phyloP scores from a whole-genome alignment of 106 monocot genomes.

The Triglochin maritima region DNA sequence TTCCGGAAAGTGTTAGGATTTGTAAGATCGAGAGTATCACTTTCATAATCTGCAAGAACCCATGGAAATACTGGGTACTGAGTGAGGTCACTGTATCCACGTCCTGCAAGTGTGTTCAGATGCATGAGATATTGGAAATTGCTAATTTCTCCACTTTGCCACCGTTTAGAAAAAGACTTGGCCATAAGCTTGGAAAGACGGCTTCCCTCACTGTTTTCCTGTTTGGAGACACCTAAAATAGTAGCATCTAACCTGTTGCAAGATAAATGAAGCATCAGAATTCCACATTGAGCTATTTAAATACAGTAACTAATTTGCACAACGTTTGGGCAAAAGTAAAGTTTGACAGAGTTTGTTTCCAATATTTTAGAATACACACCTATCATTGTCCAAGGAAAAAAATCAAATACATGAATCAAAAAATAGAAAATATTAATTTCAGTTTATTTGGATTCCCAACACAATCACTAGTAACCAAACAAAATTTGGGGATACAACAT shows the following conservation, averaged over 20 bases:
- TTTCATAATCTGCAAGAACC: slow-evolving; percentile 97
- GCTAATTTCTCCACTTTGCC: slow-evolving; percentile 99
- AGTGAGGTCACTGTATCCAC: slow-evolving; percentile 97
- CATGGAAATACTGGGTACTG: slow-evolving; percentile 99
- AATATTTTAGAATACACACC: no score
- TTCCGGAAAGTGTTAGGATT: slow-evolving; percentile 73
- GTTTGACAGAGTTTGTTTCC: no score
- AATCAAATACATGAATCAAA: no score
- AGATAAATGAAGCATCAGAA: no score
- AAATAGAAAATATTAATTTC: no score
- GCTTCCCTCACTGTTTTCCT: slow-evolving; percentile 75
- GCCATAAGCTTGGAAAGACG: slow-evolving; percentile 81
- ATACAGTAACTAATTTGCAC: no score
- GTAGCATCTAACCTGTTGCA: slow-evolving; percentile 77
- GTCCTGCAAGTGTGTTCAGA: slow-evolving; percentile 96
- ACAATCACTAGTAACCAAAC: no score
- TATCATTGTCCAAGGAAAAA: no score
- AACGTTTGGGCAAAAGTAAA: no score
- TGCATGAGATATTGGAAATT: slow-evolving; percentile 99
- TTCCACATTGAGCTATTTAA: no score
- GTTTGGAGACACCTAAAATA: slow-evolving; percentile 79
- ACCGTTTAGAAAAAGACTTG: slow-evolving; percentile 88
- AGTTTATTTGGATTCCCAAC: no score
- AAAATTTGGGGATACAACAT: no score
- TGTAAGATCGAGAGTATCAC: slow-evolving; percentile 61